Percentiles rank a stretch among this genome's conserved stretches.
Conservation (phyloP, 352 stramenopile genomes). For the Phytophthora agathidicida region DNA sequence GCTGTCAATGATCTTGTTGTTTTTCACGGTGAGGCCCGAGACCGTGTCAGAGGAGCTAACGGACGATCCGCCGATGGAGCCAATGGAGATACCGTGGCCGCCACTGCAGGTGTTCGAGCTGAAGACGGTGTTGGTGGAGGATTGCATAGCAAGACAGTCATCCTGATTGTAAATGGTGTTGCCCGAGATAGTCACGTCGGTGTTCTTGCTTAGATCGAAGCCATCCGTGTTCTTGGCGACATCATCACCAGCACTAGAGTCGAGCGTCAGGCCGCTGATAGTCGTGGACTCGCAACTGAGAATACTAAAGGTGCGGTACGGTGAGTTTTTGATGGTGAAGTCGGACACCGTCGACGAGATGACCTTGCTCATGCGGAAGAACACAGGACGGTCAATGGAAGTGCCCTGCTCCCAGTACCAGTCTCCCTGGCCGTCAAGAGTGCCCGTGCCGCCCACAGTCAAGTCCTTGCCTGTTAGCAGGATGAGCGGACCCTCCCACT, state of each 20-base stretch:
- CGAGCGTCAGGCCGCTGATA: conserved; percentile 17
- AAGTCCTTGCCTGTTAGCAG: conserved; percentile 26
- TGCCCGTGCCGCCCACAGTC: conserved; percentile 29
- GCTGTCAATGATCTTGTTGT: conserved; percentile 31
- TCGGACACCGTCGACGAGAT: conserved; percentile 25
- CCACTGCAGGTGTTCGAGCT: conserved; percentile 11
- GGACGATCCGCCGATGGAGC: conserved; percentile 13
- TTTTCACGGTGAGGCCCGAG: conserved; percentile 12
- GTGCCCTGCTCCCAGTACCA: conserved; percentile 41
- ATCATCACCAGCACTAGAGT: conserved; percentile 18
- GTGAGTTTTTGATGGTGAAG: conserved; percentile 34
- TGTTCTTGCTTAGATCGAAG: conserved; percentile 30
- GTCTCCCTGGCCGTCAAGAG: conserved; percentile 36
- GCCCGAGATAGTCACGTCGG: conserved; percentile 23
- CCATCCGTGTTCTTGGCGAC: too few relatives aligned
- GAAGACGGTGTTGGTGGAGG: conserved; percentile 21
- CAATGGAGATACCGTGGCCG: conserved; percentile 29
- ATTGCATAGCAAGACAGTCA: too few relatives aligned
- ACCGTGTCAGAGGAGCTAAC: conserved; percentile 25
- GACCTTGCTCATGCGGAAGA: conserved; percentile 34
- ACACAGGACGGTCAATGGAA: conserved; percentile 27
- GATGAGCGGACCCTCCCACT: conserved; percentile 33
- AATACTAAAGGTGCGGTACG: conserved; percentile 30
- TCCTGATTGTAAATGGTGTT: conserved; percentile 31
- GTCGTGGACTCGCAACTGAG: conserved; percentile 20